These are phyloP conservation scores for Penicillium sp. DNA, from an alignment of 2,329 filamentous ascomycete species.

Conservation along the genomic window DNA sequence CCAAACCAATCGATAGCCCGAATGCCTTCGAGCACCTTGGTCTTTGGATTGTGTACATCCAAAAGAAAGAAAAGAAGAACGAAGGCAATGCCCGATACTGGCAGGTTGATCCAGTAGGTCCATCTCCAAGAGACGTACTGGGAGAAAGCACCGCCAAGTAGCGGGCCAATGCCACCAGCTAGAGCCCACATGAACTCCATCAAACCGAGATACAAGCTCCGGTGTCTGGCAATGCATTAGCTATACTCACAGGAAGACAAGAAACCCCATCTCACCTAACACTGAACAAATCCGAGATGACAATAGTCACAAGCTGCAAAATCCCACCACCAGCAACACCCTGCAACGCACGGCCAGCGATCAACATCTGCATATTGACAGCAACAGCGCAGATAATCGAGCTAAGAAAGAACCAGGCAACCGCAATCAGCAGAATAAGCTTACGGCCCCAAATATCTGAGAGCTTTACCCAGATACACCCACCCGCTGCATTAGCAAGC, in stretches of 20 bases:
- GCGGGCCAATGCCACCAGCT: slow-evolving; percentile 50
- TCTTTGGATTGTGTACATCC: slow-evolving; percentile 54
- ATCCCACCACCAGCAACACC: slow-evolving; percentile 53
- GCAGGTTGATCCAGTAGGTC: slow-evolving; percentile 55
- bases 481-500: slow-evolving; percentile 62
- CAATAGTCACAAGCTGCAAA: slow-evolving; percentile 51
- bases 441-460: slow-evolving; percentile 58
- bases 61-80: slow-evolving; percentile 50
- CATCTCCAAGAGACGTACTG: slow-evolving; percentile 48
- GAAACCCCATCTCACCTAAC: slow-evolving; percentile 32
- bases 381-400: slow-evolving; percentile 50
- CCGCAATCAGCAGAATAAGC: slow-evolving; percentile 48
- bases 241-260: neutral
- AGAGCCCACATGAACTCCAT: slow-evolving; percentile 54
- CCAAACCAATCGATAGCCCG: slow-evolving; percentile 54
- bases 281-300: slow-evolving; percentile 54
- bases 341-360: slow-evolving; percentile 52
- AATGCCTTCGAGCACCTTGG: slow-evolving; percentile 47
- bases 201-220: slow-evolving; percentile 50
- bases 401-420: slow-evolving; percentile 48
- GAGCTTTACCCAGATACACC: slow-evolving; percentile 65
- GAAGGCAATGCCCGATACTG: slow-evolving; percentile 48
- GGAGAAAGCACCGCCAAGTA: slow-evolving; percentile 51
- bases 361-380: slow-evolving; percentile 49
- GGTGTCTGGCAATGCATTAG: slow-evolving; percentile 29